Evolutionary conservation across 2,329 filamentous ascomycete genomes (phyloP).

Genomic region (Fusarium bulbicola): DNA sequence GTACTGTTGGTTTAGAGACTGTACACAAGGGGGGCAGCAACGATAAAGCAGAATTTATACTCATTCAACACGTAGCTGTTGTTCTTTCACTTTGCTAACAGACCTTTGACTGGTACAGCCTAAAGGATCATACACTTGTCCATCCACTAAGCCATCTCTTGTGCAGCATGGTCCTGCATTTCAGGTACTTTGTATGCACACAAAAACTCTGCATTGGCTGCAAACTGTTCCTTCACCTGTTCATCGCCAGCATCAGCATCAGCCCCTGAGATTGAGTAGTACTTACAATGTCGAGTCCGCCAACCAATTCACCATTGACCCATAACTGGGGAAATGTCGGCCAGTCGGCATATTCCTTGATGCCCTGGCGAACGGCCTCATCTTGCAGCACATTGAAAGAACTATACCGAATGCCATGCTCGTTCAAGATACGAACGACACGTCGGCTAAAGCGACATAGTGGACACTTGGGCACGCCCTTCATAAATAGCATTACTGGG

Average conservation of each 20-base stretch:
- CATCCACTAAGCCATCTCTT: rapidly evolving
- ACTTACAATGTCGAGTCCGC: too few species aligned
- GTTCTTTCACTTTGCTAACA: rapidly evolving
- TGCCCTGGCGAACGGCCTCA: too few species aligned
- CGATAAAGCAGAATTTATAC: not conserved
- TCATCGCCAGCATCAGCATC: not conserved
- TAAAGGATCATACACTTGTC: rapidly evolving
- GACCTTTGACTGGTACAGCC: rapidly evolving
- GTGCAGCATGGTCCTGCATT: rapidly evolving
- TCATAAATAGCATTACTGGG: too few species aligned
- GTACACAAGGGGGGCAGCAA: rapidly evolving
- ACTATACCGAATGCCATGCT: too few species aligned
- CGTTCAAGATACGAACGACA: too few species aligned
- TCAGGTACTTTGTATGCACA: not conserved
- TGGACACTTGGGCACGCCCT: too few species aligned
- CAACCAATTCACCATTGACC: too few species aligned
- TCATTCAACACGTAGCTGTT: rapidly evolving
- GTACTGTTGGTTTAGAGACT: not conserved
- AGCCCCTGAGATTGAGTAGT: too few species aligned
- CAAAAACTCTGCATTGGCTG: not conserved
- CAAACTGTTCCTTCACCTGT: not conserved
- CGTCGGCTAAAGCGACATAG: too few species aligned
- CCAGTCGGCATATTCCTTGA: too few species aligned
- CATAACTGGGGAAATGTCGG: too few species aligned
- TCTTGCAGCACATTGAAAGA: too few species aligned